phyloP scores from a whole-genome alignment of 768 basidiomycete species.

The Boletus reticulatus region DNA sequence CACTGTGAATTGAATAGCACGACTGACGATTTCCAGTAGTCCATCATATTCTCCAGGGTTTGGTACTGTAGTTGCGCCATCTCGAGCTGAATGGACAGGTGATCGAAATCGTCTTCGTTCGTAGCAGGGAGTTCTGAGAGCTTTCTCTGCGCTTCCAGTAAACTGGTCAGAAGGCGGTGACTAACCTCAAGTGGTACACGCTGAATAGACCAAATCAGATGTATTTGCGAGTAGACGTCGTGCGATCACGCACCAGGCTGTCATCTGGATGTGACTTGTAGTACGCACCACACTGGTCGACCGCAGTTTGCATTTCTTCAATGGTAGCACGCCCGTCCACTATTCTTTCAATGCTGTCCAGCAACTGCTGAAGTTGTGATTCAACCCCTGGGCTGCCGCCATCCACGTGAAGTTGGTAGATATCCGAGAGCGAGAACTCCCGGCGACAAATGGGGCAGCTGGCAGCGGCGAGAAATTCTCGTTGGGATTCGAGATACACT shows the following conservation, averaged over 20 bases:
- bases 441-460: slow-evolving; percentile 13
- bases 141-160: no score
- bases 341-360: not conserved
- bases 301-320: slow-evolving; percentile 9
- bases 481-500: not conserved
- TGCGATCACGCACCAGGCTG: not conserved
- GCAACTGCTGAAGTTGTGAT: not conserved
- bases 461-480: not conserved
- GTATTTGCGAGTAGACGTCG: not conserved
- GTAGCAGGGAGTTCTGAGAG: no score
- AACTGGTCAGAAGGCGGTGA: no score
- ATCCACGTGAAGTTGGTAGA: slow-evolving; percentile 5
- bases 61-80: not conserved
- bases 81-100: not conserved
- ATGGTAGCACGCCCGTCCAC: not conserved
- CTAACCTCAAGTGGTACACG: no score
- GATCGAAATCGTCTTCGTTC: not conserved
- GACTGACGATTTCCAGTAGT: slow-evolving; percentile 2
- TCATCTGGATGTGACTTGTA: not conserved
- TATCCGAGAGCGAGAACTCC: not conserved
- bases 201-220: not conserved
- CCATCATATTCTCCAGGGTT: not conserved
- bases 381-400: not conserved
- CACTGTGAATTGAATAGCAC: not conserved
- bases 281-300: not conserved